Percentiles rank a stretch among this genome's conserved stretches.
phyloP scores from a whole-genome alignment of 116 monocot species.

The Dioscorea cayenensis region DNA sequence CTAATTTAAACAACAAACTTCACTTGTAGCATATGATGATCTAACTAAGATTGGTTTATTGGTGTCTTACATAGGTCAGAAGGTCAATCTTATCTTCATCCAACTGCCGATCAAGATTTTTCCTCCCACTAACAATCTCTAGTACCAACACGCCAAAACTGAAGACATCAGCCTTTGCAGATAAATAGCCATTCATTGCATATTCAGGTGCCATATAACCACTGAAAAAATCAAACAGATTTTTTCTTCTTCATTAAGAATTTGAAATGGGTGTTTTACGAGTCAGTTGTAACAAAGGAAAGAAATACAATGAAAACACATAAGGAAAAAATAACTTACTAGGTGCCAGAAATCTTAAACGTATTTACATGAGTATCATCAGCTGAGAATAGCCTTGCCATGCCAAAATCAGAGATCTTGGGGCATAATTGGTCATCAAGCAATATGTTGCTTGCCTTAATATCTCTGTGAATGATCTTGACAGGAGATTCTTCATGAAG shows the following conservation, averaged over 20 bases:
- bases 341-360: slow-evolving; percentile 71
- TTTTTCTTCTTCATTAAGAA: not conserved
- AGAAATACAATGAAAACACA: not conserved
- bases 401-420: slow-evolving; percentile 79
- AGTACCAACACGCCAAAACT: slow-evolving; percentile 76
- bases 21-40: not conserved
- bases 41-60: too few species aligned
- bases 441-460: slow-evolving; percentile 81
- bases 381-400: slow-evolving; percentile 65
- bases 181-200: slow-evolving; percentile 62
- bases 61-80: slow-evolving; percentile 60
- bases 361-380: slow-evolving; percentile 73
- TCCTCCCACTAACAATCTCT: slow-evolving; percentile 80
- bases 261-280: too few species aligned
- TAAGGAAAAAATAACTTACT: slow-evolving; percentile 36
- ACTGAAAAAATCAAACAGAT: slow-evolving; percentile 25
- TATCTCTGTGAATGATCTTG: slow-evolving; percentile 78
- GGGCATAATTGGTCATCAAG: slow-evolving; percentile 57
- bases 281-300: not conserved
- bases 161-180: slow-evolving; percentile 79
- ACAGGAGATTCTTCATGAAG: slow-evolving; percentile 87
- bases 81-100: slow-evolving; percentile 46
- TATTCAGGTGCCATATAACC: slow-evolving; percentile 95
- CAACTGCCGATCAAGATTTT: slow-evolving; percentile 44
- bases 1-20: not conserved